These are phyloP conservation scores for Voacanga thouarsii DNA, from an alignment of 257 asterid species.

Conservation along the genomic window DNA sequence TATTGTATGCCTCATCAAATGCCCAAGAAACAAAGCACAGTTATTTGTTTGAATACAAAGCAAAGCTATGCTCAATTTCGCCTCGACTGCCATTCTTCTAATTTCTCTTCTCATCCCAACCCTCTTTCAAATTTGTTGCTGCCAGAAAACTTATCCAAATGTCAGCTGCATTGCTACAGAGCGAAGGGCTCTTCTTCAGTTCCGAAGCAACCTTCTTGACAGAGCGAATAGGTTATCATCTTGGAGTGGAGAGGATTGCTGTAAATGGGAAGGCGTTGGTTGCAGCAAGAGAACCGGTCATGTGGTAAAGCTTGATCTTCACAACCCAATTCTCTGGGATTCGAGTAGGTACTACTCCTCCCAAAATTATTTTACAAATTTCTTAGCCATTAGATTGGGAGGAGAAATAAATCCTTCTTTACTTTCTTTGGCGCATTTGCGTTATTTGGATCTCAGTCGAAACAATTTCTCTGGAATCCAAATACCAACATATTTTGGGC, in stretches of 20 bases:
- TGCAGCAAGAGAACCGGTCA: slow-evolving; percentile 17
- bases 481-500: slow-evolving; percentile 12
- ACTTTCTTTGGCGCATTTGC: slow-evolving; percentile 15
- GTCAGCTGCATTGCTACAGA: background rate
- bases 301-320: slow-evolving; percentile 21
- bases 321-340: background rate
- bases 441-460: slow-evolving; percentile 23
- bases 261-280: slow-evolving; percentile 20
- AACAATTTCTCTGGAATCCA: slow-evolving; percentile 17
- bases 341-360: rapidly evolving
- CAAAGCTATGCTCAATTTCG: background rate
- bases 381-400: background rate
- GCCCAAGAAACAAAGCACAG: too few species aligned
- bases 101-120: background rate
- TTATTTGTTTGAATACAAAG: background rate
- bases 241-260: slow-evolving; percentile 18
- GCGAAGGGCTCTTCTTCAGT: too few species aligned
- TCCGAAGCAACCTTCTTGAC: slow-evolving; percentile 13
- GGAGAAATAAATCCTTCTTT: slow-evolving; percentile 23
- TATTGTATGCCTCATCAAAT: too few species aligned
- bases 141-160: background rate
- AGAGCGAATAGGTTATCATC: slow-evolving; percentile 18
- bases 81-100: background rate
- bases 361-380: too few species aligned
- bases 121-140: background rate